phyloP scores from a whole-genome alignment of 768 basidiomycete species.

The Tylopilus sp. region DNA sequence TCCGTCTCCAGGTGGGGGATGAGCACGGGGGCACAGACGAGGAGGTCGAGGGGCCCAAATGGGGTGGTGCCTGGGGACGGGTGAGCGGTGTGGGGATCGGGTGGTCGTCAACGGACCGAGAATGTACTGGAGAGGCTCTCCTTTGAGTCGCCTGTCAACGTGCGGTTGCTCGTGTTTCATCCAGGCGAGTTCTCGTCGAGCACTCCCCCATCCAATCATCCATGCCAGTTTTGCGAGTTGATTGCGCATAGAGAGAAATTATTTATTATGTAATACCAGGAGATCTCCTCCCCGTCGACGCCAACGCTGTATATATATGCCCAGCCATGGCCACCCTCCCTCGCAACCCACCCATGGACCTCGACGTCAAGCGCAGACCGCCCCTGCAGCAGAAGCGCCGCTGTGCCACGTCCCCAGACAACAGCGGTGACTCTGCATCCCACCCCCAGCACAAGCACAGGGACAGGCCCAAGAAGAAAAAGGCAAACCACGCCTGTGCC shows the following conservation, averaged over 20 bases:
- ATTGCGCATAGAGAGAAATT: neutral
- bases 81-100: neutral
- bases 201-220: conserved; percentile 34
- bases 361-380: conserved; percentile 38
- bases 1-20: conserved; percentile 97
- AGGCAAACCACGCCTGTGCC: conserved; percentile 89
- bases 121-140: conserved; percentile 90
- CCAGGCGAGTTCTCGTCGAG: conserved; percentile 48
- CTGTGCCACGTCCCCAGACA: conserved; percentile 59
- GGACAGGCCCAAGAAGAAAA: conserved; percentile 90
- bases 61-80: conserved; percentile 64
- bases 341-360: neutral
- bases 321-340: conserved; percentile 1
- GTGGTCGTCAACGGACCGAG: conserved; percentile 62
- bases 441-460: conserved; percentile 51
- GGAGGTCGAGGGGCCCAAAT: conserved; percentile 79
- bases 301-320: conserved; percentile 13
- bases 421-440: conserved; percentile 45
- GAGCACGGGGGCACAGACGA: conserved; percentile 73
- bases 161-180: conserved; percentile 33
- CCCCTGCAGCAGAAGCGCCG: conserved; percentile 50
- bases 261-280: conserved; percentile 20
- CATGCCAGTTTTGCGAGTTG: conserved; percentile 31
- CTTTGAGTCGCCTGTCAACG: conserved; percentile 54
- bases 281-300: conserved; percentile 17